Evolutionary conservation across 495 filamentous ascomycete genomes (phyloP).

Genomic region (Lepidopterella palustris): DNA sequence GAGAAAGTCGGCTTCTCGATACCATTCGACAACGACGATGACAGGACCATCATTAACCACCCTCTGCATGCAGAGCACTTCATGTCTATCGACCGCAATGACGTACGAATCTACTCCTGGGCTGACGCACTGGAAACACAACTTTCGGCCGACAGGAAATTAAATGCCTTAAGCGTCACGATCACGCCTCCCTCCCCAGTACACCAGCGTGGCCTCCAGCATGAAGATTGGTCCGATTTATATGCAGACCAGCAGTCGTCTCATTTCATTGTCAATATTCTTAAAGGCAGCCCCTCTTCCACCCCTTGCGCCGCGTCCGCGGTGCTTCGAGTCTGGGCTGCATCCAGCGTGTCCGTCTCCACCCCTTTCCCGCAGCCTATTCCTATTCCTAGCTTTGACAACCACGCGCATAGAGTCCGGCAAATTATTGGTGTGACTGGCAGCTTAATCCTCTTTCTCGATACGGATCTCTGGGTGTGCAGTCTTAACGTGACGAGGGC

Average conservation of each 20-base stretch:
- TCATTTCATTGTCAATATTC: not conserved
- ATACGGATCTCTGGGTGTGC: constrained; percentile 5
- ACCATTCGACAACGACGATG: not conserved
- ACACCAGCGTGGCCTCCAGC: not conserved
- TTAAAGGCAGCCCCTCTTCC: not conserved
- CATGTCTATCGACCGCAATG: not conserved
- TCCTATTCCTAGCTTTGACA: not conserved
- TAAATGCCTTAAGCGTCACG: not conserved
- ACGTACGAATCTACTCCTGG: not conserved
- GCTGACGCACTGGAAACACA: not conserved
- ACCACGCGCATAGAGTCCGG: not conserved
- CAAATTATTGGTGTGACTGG: not conserved
- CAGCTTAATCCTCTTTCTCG: not conserved
- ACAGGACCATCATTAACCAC: not conserved
- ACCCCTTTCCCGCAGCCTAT: not conserved
- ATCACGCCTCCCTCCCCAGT: not conserved
- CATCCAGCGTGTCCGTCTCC: not conserved
- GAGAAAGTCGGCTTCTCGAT: not conserved
- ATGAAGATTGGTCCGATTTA: not conserved
- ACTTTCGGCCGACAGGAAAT: not conserved
- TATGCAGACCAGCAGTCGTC: not conserved
- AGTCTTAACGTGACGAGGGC: not conserved
- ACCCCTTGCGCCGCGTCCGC: not conserved
- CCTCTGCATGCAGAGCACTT: not conserved
- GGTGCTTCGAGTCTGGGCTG: not conserved